Conservation (phyloP, 805 yeast genomes). For the Spathaspora passalidarum region DNA sequence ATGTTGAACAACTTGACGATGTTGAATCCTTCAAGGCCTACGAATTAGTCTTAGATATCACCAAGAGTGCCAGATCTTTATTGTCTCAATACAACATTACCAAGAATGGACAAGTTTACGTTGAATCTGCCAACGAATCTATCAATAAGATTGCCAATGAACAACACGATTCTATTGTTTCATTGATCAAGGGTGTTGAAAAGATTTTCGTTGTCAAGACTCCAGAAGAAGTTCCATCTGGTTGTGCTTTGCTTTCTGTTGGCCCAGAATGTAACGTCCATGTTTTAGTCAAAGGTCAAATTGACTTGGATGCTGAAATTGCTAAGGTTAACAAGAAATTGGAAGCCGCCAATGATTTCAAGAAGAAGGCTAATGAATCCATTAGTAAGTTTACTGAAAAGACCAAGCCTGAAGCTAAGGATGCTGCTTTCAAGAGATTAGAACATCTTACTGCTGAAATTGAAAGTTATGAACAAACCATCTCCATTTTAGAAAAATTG, state of each 20-base stretch:
- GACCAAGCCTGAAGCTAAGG: conserved; percentile 81
- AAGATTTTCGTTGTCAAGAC: conserved; percentile 61
- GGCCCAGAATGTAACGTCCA: conserved; percentile 82
- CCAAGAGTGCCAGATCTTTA: conserved; percentile 88
- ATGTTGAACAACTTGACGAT: conserved; percentile 58
- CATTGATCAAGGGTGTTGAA: conserved; percentile 89
- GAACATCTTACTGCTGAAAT: conserved; percentile 81
- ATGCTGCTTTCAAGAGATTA: conserved; percentile 62
- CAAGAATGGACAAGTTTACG: conserved; percentile 82
- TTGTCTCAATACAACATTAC: conserved; percentile 85
- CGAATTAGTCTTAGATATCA: conserved; percentile 79
- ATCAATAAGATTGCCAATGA: conserved; percentile 52
- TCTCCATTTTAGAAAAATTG: conserved; percentile 77
- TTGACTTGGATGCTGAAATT: conserved; percentile 90
- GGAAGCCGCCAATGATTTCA: conserved; percentile 57
- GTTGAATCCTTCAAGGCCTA: conserved; percentile 68
- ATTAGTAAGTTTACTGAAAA: conserved; percentile 81
- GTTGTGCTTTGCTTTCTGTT: conserved; percentile 84
- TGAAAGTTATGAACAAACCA: conserved; percentile 84
- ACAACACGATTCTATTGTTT: conserved; percentile 83
- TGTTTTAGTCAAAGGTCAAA: conserved; percentile 88
- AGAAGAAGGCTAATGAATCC: conserved; percentile 65
- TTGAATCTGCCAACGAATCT: conserved; percentile 52
- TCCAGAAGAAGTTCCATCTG: conserved; percentile 68
- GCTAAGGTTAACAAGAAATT: conserved; percentile 77